Evolutionary conservation across 2,329 filamentous ascomycete species (phyloP), one percentile per base, ranked within the genome.

Genomic region (Xylariaceae sp.): DNA sequence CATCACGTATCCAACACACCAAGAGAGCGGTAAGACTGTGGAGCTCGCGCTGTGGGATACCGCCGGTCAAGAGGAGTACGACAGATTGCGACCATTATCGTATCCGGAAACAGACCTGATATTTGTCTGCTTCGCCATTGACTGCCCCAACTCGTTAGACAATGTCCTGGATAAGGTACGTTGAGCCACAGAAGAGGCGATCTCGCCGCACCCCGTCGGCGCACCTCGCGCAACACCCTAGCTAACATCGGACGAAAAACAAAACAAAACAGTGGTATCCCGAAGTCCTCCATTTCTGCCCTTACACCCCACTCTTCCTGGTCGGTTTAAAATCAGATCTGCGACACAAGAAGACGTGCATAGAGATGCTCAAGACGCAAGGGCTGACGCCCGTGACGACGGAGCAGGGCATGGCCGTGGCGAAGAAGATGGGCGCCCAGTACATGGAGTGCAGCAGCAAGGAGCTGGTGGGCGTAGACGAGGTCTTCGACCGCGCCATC

Each of bases 361-460:
- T 97, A 66, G 92, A 98, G 62, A 88, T 98, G 62, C 87, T 98
- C 66, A 96, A 94, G 69, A 95, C 90, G 12, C 92, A 98, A 64
- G 92, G 92, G 33, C 76, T 98, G 43, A 97, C 90, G 2, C 92
- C 92, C 4, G 90, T 98, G 34, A 96, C 89, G 1, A 80, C 81
- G 35, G 86, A 94, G 55, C 90, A 98, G 66, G 92, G 90, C 48
- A 77, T 84, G 59, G 76, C 79, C 7, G 89, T 98, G 17, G 89
- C 92, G 40, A 78, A 83, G 58, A 92, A 90, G 68, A 98, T 98
- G 92, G 81, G 82, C 48, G 92, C 92, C 9, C 76, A 82, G 58
- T 98, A 98, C 69, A 90, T 95, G 78, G 92, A 98, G 69, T 98
- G 92, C 74, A 95, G 88, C 61, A 94, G 88, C 66, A 97, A 97